phyloP scores from a whole-genome alignment of 2,329 filamentous ascomycete species.

The Aspergillus ustus region DNA sequence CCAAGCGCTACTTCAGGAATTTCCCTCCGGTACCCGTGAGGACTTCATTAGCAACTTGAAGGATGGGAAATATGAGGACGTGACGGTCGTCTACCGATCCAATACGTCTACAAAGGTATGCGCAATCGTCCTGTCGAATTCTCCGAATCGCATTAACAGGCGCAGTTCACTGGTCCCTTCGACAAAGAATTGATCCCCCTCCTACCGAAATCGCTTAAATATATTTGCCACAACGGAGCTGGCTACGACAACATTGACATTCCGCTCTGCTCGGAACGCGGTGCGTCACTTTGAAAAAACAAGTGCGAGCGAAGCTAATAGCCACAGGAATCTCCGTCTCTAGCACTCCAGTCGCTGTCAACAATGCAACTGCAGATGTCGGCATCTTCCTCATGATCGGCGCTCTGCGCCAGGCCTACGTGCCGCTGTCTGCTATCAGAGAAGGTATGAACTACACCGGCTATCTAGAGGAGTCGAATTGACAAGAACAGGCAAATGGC shows the following conservation, averaged over 20 bases:
- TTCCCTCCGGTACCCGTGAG: constrained; percentile 56
- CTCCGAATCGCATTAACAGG: neutral
- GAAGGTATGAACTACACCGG: constrained; percentile 34
- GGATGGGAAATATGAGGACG: constrained; percentile 59
- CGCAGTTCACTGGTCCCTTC: constrained; percentile 52
- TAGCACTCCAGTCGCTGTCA: constrained; percentile 52
- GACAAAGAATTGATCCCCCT: constrained; percentile 52
- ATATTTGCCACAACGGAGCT: constrained; percentile 60
- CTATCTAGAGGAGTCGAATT: constrained; percentile 1
- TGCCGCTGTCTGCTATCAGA: constrained; percentile 47
- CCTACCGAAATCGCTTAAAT: constrained; percentile 52
- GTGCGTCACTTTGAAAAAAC: constrained; percentile 24
- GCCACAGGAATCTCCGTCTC: constrained; percentile 45
- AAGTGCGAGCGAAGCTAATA: constrained; percentile 1
- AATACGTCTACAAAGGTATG: constrained; percentile 58
- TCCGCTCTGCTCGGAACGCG: constrained; percentile 53
- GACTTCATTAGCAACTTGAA: constrained; percentile 62
- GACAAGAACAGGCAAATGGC: constrained; percentile 42
- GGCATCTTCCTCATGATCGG: constrained; percentile 55
- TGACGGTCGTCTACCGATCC: constrained; percentile 62
- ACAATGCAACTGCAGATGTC: constrained; percentile 53
- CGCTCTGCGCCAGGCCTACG: constrained; percentile 49
- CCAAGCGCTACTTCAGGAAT: constrained; percentile 49
- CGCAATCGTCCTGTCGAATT: neutral
- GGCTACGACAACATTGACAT: constrained; percentile 67